phyloP scores from a whole-genome alignment of 345 rosid species.

The Eutrema japonicum region DNA sequence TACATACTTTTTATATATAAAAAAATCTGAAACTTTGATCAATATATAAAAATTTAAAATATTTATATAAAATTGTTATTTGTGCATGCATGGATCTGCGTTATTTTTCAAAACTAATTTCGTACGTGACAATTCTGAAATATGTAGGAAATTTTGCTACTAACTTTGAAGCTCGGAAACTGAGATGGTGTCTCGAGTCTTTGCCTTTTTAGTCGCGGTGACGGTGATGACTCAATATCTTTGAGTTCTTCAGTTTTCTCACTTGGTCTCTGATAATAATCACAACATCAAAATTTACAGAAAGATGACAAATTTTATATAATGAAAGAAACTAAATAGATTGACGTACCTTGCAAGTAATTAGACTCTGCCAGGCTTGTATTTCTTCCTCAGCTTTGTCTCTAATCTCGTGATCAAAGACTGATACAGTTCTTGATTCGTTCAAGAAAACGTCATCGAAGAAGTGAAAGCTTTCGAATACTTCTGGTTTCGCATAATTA shows the following conservation, averaged over 20 bases:
- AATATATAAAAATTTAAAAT: neutral
- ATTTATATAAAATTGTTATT: neutral
- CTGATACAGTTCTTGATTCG: constrained; percentile 27
- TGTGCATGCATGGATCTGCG: neutral
- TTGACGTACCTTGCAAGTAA: constrained; percentile 32
- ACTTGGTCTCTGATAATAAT: constrained; percentile 43
- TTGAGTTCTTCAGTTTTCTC: constrained; percentile 50
- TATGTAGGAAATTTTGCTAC: neutral
- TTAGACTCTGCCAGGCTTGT: constrained; percentile 9
- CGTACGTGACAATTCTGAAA: neutral
- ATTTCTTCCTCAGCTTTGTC: constrained; percentile 18
- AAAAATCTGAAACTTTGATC: neutral
- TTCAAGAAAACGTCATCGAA: constrained; percentile 33
- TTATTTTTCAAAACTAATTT: neutral
- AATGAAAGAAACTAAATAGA: neutral
- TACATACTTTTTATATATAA: neutral
- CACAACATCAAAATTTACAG: constrained; percentile 27
- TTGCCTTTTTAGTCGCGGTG: constrained; percentile 55
- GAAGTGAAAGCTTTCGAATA: constrained; percentile 35
- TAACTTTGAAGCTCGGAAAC: constrained; percentile 83
- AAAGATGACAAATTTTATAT: neutral
- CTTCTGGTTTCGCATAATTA: constrained; percentile 17
- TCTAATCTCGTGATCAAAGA: constrained; percentile 7
- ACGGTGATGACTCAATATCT: constrained; percentile 43
- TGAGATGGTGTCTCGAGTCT: constrained; percentile 75